Conservation (phyloP, 2,329 filamentous ascomycete species). For the Septoria linicola region DNA sequence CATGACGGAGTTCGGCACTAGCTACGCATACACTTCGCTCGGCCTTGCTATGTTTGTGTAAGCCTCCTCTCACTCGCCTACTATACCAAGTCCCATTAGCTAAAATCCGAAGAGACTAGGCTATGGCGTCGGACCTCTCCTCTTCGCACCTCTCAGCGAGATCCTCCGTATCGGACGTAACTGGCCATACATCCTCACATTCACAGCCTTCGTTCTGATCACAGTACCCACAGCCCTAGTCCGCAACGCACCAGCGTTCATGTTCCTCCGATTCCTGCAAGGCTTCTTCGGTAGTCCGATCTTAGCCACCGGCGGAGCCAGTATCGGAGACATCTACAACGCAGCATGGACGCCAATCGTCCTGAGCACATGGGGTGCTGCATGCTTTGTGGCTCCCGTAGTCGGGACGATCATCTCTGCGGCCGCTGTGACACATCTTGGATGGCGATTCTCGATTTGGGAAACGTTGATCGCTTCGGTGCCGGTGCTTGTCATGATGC, state of each 20-base stretch:
- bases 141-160: constrained; percentile 67
- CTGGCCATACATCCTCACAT: constrained; percentile 65
- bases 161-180: constrained; percentile 66
- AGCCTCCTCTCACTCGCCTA: not conserved
- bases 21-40: constrained; percentile 53
- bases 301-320: constrained; percentile 58
- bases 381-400: constrained; percentile 48
- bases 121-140: constrained; percentile 58
- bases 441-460: constrained; percentile 63
- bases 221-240: constrained; percentile 64
- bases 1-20: constrained; percentile 55
- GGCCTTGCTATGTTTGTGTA: constrained; percentile 57
- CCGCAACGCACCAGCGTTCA: constrained; percentile 57
- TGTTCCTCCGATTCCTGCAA: constrained; percentile 62
- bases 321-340: constrained; percentile 55
- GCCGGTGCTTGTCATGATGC: constrained; percentile 56
- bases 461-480: constrained; percentile 62
- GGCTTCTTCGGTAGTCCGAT: constrained; percentile 67
- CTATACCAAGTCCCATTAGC: not conserved
- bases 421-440: constrained; percentile 56
- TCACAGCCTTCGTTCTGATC: constrained; percentile 67
- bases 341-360: constrained; percentile 46
- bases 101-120: not conserved
- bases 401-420: constrained; percentile 61
- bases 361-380: constrained; percentile 45